Evolutionary conservation across 1,284 basidiomycete species (phyloP).

Genomic region (Ustilago loliicola): DNA sequence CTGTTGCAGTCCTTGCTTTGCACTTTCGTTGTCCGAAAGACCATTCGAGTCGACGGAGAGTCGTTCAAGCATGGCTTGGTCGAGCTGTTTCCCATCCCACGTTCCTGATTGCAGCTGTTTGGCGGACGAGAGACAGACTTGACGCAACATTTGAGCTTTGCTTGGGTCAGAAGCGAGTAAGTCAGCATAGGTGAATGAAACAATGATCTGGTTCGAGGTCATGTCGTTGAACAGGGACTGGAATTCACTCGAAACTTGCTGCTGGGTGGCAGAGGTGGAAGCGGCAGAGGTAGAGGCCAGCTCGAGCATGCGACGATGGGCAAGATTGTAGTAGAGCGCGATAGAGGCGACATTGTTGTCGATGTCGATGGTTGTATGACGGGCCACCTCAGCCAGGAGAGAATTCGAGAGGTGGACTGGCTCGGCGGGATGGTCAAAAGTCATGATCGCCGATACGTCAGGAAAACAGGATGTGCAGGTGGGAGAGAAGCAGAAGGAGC

Average conservation of each 20-base stretch:
- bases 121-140: slow-evolving; percentile 2
- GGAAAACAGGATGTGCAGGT: background rate
- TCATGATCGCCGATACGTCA: slow-evolving; percentile 12
- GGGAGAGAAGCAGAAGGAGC: background rate
- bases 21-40: slow-evolving; percentile 13
- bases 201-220: slow-evolving; percentile 42
- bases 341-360: slow-evolving; percentile 37
- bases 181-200: slow-evolving; percentile 9
- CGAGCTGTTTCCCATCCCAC: slow-evolving; percentile 16
- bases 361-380: slow-evolving; percentile 25
- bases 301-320: slow-evolving; percentile 32
- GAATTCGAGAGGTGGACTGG: slow-evolving; percentile 29
- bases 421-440: slow-evolving; percentile 6
- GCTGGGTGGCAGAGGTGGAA: background rate
- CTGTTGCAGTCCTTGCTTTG: slow-evolving; percentile 14
- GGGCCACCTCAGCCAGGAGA: slow-evolving; percentile 22
- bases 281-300: background rate
- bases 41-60: slow-evolving; percentile 12
- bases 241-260: slow-evolving; percentile 26
- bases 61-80: slow-evolving; percentile 1
- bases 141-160: slow-evolving; percentile 20
- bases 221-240: slow-evolving; percentile 31
- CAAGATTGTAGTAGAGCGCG: slow-evolving; percentile 31
- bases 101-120: slow-evolving; percentile 20
- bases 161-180: slow-evolving; percentile 1